phyloP scores from a whole-genome alignment of 805 yeast genomes.

The Yarrowia porcina region DNA sequence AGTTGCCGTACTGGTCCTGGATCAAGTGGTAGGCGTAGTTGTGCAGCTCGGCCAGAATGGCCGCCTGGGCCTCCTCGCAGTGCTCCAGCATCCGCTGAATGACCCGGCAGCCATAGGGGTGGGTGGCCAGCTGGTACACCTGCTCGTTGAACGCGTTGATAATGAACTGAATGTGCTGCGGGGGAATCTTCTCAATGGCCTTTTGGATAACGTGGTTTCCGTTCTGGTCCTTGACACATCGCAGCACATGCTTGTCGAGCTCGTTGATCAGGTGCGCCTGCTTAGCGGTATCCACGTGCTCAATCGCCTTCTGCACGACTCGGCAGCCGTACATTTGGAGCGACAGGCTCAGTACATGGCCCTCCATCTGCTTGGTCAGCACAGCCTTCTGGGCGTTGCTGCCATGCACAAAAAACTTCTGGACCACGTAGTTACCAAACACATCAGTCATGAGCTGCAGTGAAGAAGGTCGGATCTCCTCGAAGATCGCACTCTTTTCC shows the following conservation, averaged over 20 bases:
- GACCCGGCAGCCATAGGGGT: conserved; percentile 97
- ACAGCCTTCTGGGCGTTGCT: conserved; percentile 62
- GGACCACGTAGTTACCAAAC: conserved; percentile 96
- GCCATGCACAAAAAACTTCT: conserved; percentile 87
- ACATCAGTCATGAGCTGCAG: conserved; percentile 90
- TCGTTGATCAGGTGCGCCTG: conserved; percentile 70
- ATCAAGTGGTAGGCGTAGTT: conserved; percentile 70
- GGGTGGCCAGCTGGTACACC: conserved; percentile 83
- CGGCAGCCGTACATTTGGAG: conserved; percentile 98
- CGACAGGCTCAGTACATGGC: conserved; percentile 70
- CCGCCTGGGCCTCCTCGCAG: conserved; percentile 63
- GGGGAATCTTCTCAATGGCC: conserved; percentile 82
- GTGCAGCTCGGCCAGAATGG: conserved; percentile 67
- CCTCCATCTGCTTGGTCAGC: conserved; percentile 67
- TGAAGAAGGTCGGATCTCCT: conserved; percentile 72
- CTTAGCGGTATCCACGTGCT: conserved; percentile 59
- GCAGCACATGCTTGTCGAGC: conserved; percentile 56
- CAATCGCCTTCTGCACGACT: conserved; percentile 92
- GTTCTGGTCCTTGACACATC: conserved; percentile 88
- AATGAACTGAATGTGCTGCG: conserved; percentile 64
- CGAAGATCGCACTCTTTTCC: conserved; percentile 77
- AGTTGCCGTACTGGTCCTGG: conserved; percentile 96
- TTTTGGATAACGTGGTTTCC: conserved; percentile 98
- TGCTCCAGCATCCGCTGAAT: conserved; percentile 87
- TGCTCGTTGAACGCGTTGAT: conserved; percentile 58